Percentiles rank a stretch among this genome's conserved stretches.
Conservation (phyloP, 1,139 yeast species). For the Taiozyma sp. region DNA sequence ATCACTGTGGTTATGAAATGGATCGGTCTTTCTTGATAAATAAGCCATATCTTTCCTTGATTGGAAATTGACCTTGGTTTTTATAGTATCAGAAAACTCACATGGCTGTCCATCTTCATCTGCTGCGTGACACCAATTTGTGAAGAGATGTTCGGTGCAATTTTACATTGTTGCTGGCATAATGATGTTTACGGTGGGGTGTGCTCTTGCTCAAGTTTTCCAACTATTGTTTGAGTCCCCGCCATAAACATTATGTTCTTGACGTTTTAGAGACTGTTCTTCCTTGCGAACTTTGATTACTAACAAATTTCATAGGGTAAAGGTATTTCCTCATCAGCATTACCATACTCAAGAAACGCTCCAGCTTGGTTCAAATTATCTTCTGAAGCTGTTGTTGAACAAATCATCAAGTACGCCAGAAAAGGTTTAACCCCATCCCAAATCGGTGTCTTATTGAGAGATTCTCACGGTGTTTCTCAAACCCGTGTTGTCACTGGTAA, state of each 20-base stretch:
- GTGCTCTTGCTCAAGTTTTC: neutral
- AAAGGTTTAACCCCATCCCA: constrained; percentile 99
- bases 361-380: constrained; percentile 99
- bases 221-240: neutral
- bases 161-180: constrained; percentile 3
- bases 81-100: neutral
- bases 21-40: neutral
- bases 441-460: constrained; percentile 99
- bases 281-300: constrained; percentile 18
- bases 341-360: constrained; percentile 98
- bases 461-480: constrained; percentile 99
- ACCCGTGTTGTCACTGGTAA: constrained; percentile 97
- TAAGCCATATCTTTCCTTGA: neutral
- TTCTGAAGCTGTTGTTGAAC: constrained; percentile 94
- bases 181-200: neutral
- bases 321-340: constrained; percentile 98
- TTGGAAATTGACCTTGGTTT: neutral
- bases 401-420: constrained; percentile 98
- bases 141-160: constrained; percentile 14
- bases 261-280: neutral
- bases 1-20: constrained; percentile 26
- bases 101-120: constrained; percentile 1
- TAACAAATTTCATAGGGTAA: constrained; percentile 65
- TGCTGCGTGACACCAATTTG: constrained; percentile 25
- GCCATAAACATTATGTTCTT: neutral